Evolutionary conservation across 2,329 filamentous ascomycete species (phyloP).

Genomic region (Plenodomus tracheiphilus): DNA sequence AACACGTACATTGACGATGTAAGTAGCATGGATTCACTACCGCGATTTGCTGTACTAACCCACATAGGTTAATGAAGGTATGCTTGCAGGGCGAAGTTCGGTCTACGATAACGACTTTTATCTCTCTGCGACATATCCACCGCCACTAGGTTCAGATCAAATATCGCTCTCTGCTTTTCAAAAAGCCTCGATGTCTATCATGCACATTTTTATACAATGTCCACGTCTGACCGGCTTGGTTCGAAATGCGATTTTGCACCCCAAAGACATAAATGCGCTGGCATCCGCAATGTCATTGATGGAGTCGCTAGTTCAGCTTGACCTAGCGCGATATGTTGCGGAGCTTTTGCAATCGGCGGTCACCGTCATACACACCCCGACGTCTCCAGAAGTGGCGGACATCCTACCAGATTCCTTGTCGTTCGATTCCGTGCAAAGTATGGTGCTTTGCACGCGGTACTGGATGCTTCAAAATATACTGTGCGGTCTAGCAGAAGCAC

Average conservation of each 20-base stretch:
- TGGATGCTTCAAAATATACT: constrained; percentile 31
- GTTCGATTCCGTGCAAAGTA: constrained; percentile 27
- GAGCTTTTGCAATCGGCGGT: constrained; percentile 18
- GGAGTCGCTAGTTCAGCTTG: constrained; percentile 24
- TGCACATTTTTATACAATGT: constrained; percentile 35
- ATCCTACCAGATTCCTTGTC: constrained; percentile 21
- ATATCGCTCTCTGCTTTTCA: constrained; percentile 16
- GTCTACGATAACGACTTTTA: constrained; percentile 36
- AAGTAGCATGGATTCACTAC: too few relatives aligned
- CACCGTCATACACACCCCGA: constrained; percentile 11
- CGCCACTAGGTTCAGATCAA: constrained; percentile 4
- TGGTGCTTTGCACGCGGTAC: constrained; percentile 29
- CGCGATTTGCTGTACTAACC: constrained; percentile 9
- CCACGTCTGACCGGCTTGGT: constrained; percentile 28
- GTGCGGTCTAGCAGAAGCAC: constrained; percentile 27
- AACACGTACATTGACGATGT: constrained; percentile 41
- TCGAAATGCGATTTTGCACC: constrained; percentile 21
- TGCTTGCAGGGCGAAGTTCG: constrained; percentile 30
- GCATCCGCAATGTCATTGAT: constrained; percentile 25
- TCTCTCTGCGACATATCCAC: constrained; percentile 27
- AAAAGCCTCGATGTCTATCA: constrained; percentile 28
- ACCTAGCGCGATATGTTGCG: constrained; percentile 18
- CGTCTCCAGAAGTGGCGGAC: constrained; percentile 20
- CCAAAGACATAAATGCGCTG: constrained; percentile 20
- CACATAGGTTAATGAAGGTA: constrained; percentile 32